These are phyloP conservation scores for Strobilomyces echinocephalus DNA, from an alignment of 768 basidiomycete species.

Conservation along the genomic window DNA sequence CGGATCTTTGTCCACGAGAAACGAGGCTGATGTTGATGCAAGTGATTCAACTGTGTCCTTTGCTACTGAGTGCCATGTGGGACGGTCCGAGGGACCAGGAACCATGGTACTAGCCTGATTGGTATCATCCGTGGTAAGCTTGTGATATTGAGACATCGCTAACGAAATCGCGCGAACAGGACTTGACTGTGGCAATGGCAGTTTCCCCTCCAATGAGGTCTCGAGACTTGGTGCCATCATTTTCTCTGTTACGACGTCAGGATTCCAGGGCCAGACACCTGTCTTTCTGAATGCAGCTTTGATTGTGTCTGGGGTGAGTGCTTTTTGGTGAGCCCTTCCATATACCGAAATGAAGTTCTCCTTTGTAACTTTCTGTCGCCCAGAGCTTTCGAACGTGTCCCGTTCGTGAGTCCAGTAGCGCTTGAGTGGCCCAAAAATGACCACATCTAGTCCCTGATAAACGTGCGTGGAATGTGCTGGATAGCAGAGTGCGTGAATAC, in stretches of 20 bases:
- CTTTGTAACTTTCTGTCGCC: background rate
- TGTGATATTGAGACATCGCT: too few species aligned
- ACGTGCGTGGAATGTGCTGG: conserved; percentile 23
- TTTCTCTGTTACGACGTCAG: background rate
- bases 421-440: background rate
- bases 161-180: background rate
- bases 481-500: conserved; percentile 37
- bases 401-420: background rate
- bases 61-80: background rate
- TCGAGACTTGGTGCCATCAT: conserved; percentile 11
- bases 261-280: conserved; percentile 24
- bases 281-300: conserved; percentile 25
- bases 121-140: too few species aligned
- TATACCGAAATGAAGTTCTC: background rate
- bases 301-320: conserved; percentile 21
- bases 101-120: too few species aligned
- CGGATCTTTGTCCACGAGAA: background rate
- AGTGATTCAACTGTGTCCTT: background rate
- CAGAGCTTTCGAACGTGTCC: background rate
- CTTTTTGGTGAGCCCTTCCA: background rate
- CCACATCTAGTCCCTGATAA: background rate
- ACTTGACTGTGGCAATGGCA: conserved; percentile 20
- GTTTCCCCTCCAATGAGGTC: background rate
- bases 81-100: too few species aligned
- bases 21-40: background rate